Evolutionary conservation across 2,329 filamentous ascomycete genomes (phyloP).

Genomic region (Cladobotryum protrusum): DNA sequence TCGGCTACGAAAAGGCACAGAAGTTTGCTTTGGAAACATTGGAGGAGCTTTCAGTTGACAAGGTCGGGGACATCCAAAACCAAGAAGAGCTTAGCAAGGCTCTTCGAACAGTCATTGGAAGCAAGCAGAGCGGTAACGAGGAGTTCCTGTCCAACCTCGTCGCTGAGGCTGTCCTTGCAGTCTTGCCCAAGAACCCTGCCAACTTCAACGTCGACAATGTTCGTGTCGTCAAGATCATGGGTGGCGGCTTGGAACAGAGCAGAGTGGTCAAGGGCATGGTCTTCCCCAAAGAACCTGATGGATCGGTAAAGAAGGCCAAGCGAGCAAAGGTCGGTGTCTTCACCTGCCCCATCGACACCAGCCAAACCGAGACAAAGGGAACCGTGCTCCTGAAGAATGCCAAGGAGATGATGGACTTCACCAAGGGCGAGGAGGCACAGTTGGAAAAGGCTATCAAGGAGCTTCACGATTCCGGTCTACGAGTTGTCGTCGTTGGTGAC

Average conservation of each 20-base stretch:
- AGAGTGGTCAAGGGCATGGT: constrained; percentile 97
- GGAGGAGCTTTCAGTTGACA: constrained; percentile 86
- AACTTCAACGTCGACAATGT: constrained; percentile 99
- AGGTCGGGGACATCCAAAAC: constrained; percentile 76
- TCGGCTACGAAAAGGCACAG: constrained; percentile 92
- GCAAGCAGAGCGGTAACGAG: constrained; percentile 94
- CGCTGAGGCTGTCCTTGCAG: constrained; percentile 75
- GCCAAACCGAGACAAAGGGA: constrained; percentile 97
- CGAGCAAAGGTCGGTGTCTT: constrained; percentile 97
- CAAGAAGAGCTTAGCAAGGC: constrained; percentile 87
- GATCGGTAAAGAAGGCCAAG: constrained; percentile 78
- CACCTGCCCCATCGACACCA: constrained; percentile 91
- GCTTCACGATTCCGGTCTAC: constrained; percentile 85
- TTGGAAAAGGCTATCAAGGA: constrained; percentile 91
- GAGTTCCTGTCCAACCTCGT: constrained; percentile 82
- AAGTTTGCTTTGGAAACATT: constrained; percentile 78
- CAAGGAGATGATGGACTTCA: constrained; percentile 98
- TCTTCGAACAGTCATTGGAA: constrained; percentile 87
- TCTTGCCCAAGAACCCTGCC: constrained; percentile 88
- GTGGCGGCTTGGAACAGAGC: constrained; percentile 88
- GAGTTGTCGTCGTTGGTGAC: constrained; percentile 85
- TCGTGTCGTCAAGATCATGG: constrained; percentile 99
- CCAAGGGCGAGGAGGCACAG: constrained; percentile 90
- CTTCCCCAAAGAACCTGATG: constrained; percentile 91
- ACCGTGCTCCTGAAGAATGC: constrained; percentile 95